Percentiles rank a stretch among this genome's conserved stretches.
phyloP scores from a whole-genome alignment of 345 rosid species.

The Lepidium aucheri region DNA sequence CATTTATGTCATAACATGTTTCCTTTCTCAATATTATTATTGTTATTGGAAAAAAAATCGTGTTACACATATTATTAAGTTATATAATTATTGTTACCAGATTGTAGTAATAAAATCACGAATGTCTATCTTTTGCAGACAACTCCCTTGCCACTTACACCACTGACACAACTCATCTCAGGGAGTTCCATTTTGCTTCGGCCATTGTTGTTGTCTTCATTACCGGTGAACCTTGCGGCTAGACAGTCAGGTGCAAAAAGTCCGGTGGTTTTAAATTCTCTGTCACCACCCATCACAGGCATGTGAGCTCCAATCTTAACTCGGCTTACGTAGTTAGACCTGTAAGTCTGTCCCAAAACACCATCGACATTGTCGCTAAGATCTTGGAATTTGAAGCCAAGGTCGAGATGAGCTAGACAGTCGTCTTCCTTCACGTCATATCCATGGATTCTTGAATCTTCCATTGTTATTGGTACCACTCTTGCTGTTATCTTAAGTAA shows the following conservation, averaged over 20 bases:
- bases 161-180: slow-evolving; percentile 33
- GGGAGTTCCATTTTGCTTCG: slow-evolving; percentile 24
- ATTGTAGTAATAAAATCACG: background rate
- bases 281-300: slow-evolving; percentile 62
- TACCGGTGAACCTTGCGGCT: slow-evolving; percentile 30
- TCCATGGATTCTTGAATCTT: slow-evolving; percentile 50
- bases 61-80: background rate
- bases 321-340: slow-evolving; percentile 37
- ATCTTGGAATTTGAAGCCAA: slow-evolving; percentile 48
- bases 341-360: slow-evolving; percentile 57
- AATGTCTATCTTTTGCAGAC: slow-evolving; percentile 42
- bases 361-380: slow-evolving; percentile 45
- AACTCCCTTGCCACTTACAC: slow-evolving; percentile 42
- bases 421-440: slow-evolving; percentile 51
- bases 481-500: slow-evolving; percentile 39
- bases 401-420: slow-evolving; percentile 60
- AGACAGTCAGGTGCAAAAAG: slow-evolving; percentile 46
- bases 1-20: slow-evolving; percentile 1
- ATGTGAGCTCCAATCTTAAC: slow-evolving; percentile 51
- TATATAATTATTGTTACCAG: background rate
- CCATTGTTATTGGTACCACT: slow-evolving; percentile 49
- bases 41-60: background rate
- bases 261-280: slow-evolving; percentile 42
- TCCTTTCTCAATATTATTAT: background rate
- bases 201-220: background rate